Percentiles rank a stretch among this genome's conserved stretches.
Conservation (phyloP, 768 basidiomycete species). For the Xanthoconium purpureum region DNA sequence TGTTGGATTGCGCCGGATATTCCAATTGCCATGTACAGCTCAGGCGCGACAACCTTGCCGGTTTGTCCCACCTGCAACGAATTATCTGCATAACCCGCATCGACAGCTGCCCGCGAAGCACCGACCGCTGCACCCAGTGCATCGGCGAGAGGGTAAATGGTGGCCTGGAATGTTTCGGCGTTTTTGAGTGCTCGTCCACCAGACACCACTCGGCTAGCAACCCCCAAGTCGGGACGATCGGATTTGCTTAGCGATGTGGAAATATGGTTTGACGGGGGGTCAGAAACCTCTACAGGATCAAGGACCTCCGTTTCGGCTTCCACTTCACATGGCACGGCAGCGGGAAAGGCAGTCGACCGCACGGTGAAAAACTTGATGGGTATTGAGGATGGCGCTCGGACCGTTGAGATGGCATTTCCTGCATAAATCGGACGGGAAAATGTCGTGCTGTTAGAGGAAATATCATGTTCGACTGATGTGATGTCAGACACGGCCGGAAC, state of each 20-base stretch:
- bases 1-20: constrained; percentile 99
- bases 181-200: constrained; percentile 95
- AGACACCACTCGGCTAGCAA: constrained; percentile 85
- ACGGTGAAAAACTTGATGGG: constrained; percentile 94
- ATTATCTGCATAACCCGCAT: constrained; percentile 97
- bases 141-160: constrained; percentile 90
- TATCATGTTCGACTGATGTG: constrained; percentile 73
- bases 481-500: constrained; percentile 90
- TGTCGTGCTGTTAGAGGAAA: constrained; percentile 67
- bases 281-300: constrained; percentile 59
- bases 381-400: constrained; percentile 74
- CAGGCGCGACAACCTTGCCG: constrained; percentile 96
- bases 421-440: constrained; percentile 97
- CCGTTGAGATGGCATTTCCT: constrained; percentile 93
- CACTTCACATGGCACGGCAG: constrained; percentile 47
- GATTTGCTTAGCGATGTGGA: constrained; percentile 81
- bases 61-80: constrained; percentile 99
- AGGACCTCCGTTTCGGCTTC: constrained; percentile 60
- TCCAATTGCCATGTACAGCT: constrained; percentile 93
- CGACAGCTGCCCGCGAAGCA: constrained; percentile 96
- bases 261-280: constrained; percentile 55
- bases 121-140: constrained; percentile 93
- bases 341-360: constrained; percentile 84
- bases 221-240: constrained; percentile 87
- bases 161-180: constrained; percentile 84